Evolutionary conservation across 2,329 filamentous ascomycete species (phyloP), one percentile per base, ranked within the genome.

Genomic region (Paraphoma chrysanthemicola): DNA sequence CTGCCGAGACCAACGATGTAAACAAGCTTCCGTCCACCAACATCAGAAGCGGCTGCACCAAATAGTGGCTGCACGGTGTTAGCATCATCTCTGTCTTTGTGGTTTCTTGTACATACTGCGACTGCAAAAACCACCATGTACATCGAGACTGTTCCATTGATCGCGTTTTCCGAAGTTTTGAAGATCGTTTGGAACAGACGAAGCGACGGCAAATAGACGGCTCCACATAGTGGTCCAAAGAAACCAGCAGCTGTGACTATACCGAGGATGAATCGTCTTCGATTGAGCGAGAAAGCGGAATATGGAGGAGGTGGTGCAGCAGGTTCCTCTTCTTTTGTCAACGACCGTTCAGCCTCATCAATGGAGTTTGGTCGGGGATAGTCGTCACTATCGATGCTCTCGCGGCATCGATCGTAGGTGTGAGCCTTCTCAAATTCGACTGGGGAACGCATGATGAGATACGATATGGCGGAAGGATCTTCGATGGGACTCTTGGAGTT

Each of bases 81-180:
- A 68, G 63, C 39, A 29, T n/a, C 10, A 39, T 10, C n/a, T 23
- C n/a, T 18, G 10, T 44, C 28, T 12, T 4, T 10, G 14, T n/a
- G 17, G 12, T 14, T 28, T 43, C 28, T 0, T 44, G 2, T 48
- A 65, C 60, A 16, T 63, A 69, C 60, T 39, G 73, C 74, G 14
- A 81, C 49, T 14, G 78, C 79, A 54, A 81, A 81, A 0, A 79
- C 72, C 9, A 75, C 68, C 77, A 79, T 80, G 60, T 80, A 82
- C 4, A 81, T 74, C 0, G 77, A 75, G n/a, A 81, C 78, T 0
- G 80, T 80, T 3, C 72, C 78, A 59, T 81, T 81, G 38, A 81
- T 76, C 2, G 66, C 71, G 6, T 75, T 73, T 28, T 65, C 63
- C 7, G 70, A 72, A 6, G 70, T 69, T 7, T 74, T 59, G 55